These are phyloP conservation scores for Hymenoscyphus infarciens DNA, from an alignment of 2,329 filamentous ascomycete genomes.

Conservation along the genomic window DNA sequence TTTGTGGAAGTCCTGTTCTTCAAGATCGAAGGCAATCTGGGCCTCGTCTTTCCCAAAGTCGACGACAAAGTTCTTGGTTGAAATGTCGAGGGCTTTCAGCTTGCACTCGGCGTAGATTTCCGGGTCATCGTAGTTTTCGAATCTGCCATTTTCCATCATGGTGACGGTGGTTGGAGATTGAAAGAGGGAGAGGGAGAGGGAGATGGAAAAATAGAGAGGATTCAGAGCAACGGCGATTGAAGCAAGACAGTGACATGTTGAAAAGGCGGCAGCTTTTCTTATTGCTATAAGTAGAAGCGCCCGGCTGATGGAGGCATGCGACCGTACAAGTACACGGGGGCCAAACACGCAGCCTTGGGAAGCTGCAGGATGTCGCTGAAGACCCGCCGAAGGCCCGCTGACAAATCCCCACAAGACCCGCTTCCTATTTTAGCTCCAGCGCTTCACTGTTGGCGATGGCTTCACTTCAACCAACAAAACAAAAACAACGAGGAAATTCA, in stretches of 20 bases:
- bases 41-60: constrained; percentile 57
- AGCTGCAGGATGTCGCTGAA: no score
- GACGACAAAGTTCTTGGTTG: constrained; percentile 59
- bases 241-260: constrained; percentile 5
- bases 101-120: constrained; percentile 45
- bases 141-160: constrained; percentile 23
- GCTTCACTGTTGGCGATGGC: no score
- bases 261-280: constrained; percentile 12
- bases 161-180: background rate
- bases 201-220: background rate
- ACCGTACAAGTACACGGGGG: background rate
- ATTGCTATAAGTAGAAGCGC: background rate
- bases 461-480: no score
- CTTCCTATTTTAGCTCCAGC: no score
- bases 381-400: no score
- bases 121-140: constrained; percentile 49
- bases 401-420: no score
- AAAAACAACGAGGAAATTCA: no score
- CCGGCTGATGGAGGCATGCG: background rate
- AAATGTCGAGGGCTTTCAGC: constrained; percentile 38
- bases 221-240: background rate
- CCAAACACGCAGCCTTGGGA: constrained; percentile 11
- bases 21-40: constrained; percentile 53
- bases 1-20: constrained; percentile 39
- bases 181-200: no score